Conservation (phyloP, 1,139 yeast species). For the Scheffersomyces quercinus region DNA sequence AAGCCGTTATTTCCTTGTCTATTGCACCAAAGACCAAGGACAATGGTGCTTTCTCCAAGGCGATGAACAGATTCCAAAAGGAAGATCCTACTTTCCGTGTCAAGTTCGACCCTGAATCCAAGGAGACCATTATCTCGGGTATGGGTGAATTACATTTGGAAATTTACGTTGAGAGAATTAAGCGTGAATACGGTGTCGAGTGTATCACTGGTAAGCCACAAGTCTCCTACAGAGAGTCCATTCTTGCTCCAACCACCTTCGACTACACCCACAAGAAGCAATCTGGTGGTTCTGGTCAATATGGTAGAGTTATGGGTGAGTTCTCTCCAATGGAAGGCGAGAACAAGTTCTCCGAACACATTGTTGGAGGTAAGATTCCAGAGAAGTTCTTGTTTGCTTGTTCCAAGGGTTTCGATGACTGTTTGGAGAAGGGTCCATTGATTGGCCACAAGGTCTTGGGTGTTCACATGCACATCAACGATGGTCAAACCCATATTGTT, state of each 20-base stretch:
- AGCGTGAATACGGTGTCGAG: slow-evolving; percentile 94
- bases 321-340: slow-evolving; percentile 65
- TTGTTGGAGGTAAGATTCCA: slow-evolving; percentile 96
- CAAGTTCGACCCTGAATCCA: slow-evolving; percentile 84
- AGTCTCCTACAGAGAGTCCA: slow-evolving; percentile 96
- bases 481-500: slow-evolving; percentile 97
- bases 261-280: slow-evolving; percentile 97
- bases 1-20: slow-evolving; percentile 93
- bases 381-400: slow-evolving; percentile 95
- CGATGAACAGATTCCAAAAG: slow-evolving; percentile 94
- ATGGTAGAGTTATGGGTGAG: slow-evolving; percentile 92
- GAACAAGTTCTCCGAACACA: slow-evolving; percentile 78
- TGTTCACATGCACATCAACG: slow-evolving; percentile 88
- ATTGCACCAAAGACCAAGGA: slow-evolving; percentile 88
- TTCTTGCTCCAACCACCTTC: slow-evolving; percentile 70
- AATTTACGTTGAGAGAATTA: slow-evolving; percentile 96
- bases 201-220: slow-evolving; percentile 97
- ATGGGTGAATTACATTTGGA: slow-evolving; percentile 98
- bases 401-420: slow-evolving; percentile 93
- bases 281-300: slow-evolving; percentile 99
- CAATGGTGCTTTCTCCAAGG: slow-evolving; percentile 84
- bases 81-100: slow-evolving; percentile 99
- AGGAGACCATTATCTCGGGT: slow-evolving; percentile 95
- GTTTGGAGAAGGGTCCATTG: slow-evolving; percentile 94
- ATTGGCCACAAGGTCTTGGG: slow-evolving; percentile 94